Evolutionary conservation across 139 green algal genomes (phyloP), one percentile per base, ranked within the genome.

Genomic region (Edaphochlamys debaryana): DNA sequence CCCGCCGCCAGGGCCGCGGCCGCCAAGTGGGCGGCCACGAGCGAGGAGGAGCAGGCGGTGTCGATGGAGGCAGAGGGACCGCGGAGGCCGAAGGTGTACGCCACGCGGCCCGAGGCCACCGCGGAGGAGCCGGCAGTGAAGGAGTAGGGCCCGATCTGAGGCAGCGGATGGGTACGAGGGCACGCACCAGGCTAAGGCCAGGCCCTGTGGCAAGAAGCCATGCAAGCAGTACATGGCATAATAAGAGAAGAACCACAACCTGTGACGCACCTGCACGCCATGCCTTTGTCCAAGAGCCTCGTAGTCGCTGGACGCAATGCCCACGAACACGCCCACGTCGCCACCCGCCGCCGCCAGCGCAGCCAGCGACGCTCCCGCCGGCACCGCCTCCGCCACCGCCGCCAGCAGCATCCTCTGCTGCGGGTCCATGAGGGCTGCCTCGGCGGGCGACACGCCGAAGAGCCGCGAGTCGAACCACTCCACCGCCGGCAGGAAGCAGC

Each of bases 391-490:
- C 36, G 92, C 67, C 23, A 73, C 85, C 29, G 85, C 82, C 30
- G 93, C 79, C 69, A 96, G 88, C 60, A 98, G 85, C 50, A 97
- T 70, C 3, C 94, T 90, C 88, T 97, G 94, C 85, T 98, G 94
- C 4, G 94, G 90, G 78, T 97, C 94, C 90, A 97, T 95, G 9
- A 91, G 81, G 36, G 87, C 80, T 0, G 93, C 89, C 73, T 98
- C 94, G 3, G 87, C 79, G 1, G 74, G 71, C 0, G 83, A 80
- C 60, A 97, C 80, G 17, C 90, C 91, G 88, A 95, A 95, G 25
- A 89, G 36, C 34, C 45, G 9, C 2, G 78, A 41, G 80, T 94
- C 90, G 82, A 94, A 94, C 2, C 84, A 17, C 22, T 94, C 94
- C 30, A 94, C 83, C 6, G 45, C 48, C 0, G 82, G 69, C 75